A percentile compares a stretch with the other conserved stretches of the same genome.
Conservation (phyloP, 1,284 basidiomycete species). For the Anthracocystis setariae region DNA sequence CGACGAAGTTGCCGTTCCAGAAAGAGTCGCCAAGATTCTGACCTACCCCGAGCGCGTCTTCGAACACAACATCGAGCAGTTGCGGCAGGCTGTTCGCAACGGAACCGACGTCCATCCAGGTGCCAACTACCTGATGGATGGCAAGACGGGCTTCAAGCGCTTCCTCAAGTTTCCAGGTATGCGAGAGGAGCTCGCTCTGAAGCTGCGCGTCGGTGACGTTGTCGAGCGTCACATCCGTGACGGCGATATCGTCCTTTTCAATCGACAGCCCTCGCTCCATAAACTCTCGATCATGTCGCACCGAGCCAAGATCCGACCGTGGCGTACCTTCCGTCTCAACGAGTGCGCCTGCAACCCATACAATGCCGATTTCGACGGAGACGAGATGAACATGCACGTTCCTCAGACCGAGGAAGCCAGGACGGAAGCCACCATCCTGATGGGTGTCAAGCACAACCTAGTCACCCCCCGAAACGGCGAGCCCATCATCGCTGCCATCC, state of each 20-base stretch:
- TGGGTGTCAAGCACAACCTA: conserved; percentile 97
- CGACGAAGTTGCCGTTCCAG: conserved; percentile 85
- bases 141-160: conserved; percentile 80
- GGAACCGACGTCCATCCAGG: conserved; percentile 93
- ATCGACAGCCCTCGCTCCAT: conserved; percentile 97
- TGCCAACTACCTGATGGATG: conserved; percentile 84
- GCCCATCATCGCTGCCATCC: conserved; percentile 66
- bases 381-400: conserved; percentile 99
- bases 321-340: conserved; percentile 96
- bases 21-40: conserved; percentile 92
- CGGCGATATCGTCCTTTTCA: conserved; percentile 97
- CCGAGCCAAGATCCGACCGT: conserved; percentile 92
- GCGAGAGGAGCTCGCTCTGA: conserved; percentile 73
- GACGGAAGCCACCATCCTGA: conserved; percentile 95
- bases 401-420: conserved; percentile 99
- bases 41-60: conserved; percentile 98
- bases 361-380: conserved; percentile 99
- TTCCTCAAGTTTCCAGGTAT: conserved; percentile 64
- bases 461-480: conserved; percentile 73
- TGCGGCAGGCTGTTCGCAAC: conserved; percentile 84
- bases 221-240: conserved; percentile 95
- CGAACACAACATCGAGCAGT: conserved; percentile 83
- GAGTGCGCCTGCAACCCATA: conserved; percentile 99
- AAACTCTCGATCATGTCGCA: conserved; percentile 88
- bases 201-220: conserved; percentile 82